A percentile compares a stretch with the other conserved stretches of the same genome.
Conservation (phyloP, 148 eudicot genomes). For the Chenopodium quinoa region DNA sequence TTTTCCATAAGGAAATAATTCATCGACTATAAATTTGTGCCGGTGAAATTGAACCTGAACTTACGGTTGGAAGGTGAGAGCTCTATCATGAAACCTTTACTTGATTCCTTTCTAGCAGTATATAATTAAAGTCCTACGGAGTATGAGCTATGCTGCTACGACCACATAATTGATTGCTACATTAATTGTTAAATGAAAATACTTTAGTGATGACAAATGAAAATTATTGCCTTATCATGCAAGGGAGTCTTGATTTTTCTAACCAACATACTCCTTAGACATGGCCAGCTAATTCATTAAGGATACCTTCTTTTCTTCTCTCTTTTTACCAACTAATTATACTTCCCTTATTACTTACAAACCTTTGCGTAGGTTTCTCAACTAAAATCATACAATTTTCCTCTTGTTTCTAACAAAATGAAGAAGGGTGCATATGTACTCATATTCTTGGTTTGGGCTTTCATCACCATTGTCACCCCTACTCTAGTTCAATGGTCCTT, state of each 20-base stretch:
- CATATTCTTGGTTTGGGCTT: conserved; percentile 31
- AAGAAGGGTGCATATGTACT: conserved; percentile 30
- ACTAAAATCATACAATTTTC: not conserved
- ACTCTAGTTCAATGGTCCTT: conserved; percentile 25
- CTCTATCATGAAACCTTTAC: no score
- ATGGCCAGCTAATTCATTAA: conserved; percentile 14
- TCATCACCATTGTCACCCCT: conserved; percentile 31
- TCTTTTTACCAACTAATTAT: not conserved
- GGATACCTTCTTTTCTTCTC: not conserved
- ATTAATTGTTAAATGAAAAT: not conserved
- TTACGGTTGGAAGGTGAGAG: no score
- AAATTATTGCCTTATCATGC: not conserved
- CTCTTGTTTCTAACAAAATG: conserved; percentile 5
- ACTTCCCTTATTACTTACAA: not conserved
- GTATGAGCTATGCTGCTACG: not conserved
- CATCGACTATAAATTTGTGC: no score
- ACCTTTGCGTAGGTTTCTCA: not conserved
- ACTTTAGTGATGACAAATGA: not conserved
- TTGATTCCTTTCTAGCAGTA: no score
- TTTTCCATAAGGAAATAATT: no score
- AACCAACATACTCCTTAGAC: conserved; percentile 1
- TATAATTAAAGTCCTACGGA: not conserved
- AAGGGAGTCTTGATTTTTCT: not conserved
- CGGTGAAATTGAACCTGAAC: no score
- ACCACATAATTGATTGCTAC: no score